A percentile compares a stretch with the other conserved stretches of the same genome.
Conservation (phyloP, 768 basidiomycete genomes). For the Tephrocybe sp. region DNA sequence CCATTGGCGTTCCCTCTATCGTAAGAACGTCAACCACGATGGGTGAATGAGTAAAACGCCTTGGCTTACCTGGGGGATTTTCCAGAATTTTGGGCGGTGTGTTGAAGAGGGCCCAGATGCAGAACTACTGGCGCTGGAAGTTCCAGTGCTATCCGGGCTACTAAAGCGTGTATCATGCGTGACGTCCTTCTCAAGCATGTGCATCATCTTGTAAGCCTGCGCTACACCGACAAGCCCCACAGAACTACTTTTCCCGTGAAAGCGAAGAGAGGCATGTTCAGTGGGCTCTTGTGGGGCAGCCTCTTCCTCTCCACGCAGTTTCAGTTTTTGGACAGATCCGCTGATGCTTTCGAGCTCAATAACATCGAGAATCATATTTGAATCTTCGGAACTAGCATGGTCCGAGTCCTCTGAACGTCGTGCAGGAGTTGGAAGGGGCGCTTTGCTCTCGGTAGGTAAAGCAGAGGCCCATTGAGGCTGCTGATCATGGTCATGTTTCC, state of each 20-base stretch:
- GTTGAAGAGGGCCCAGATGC: constrained; percentile 11
- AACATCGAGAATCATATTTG: constrained; percentile 27
- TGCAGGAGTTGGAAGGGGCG: constrained; percentile 1
- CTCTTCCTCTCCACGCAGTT: constrained; percentile 30
- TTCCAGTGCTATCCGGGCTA: constrained; percentile 18
- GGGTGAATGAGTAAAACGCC: not conserved
- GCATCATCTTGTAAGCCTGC: constrained; percentile 50
- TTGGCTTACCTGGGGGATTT: constrained; percentile 48
- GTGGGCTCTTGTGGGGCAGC: constrained; percentile 11
- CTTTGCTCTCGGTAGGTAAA: not conserved
- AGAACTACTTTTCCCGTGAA: constrained; percentile 62
- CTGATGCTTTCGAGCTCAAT: constrained; percentile 32
- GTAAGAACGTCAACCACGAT: constrained; percentile 1
- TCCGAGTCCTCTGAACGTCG: constrained; percentile 17
- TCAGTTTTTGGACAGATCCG: constrained; percentile 34
- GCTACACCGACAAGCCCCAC: constrained; percentile 54
- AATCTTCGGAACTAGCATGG: constrained; percentile 21
- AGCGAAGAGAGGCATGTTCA: constrained; percentile 45
- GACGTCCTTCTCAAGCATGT: constrained; percentile 35
- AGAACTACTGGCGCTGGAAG: constrained; percentile 8
- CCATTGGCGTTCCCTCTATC: constrained; percentile 58
- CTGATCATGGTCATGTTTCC: constrained; percentile 36
- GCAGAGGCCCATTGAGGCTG: constrained; percentile 5
- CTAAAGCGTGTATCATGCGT: constrained; percentile 7
- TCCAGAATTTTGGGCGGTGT: constrained; percentile 54